Base-by-base conservation (phyloP, 306 rosid species). In the Cajanus cajan region DNA sequence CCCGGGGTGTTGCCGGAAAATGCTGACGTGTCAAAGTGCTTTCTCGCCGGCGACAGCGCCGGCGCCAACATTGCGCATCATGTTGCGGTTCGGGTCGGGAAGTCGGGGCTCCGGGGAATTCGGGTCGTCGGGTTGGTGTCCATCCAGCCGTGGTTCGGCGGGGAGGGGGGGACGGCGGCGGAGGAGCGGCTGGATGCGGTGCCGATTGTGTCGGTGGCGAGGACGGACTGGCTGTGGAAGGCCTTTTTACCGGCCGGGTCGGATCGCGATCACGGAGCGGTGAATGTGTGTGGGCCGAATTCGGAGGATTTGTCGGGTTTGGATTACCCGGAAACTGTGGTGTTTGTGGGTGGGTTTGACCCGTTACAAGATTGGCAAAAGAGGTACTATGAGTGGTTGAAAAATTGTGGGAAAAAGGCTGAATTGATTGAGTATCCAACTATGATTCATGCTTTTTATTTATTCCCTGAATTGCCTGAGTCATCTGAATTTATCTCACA, bases 101-200 rank as follows among this genome's bases (percentile, higher is more conserved):
- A 73, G 36, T 34, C 67, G 68, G 18, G 28, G 18, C 44, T 86
- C 7, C 59, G 5, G 36, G 1, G 1, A 0, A 15, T 81, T 1
- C 82, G 68, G 40, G 5, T 86, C 0, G n/a, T 74, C n/a, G 97
- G 98, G 8, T 11, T 90, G 66, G 0, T 94, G 0, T 67, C 93
- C 5, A 90, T 94, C 6, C 96, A 90, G 24, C 97, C 98, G 0
- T 94, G 85, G 52, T 94, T 94, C 73, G 97, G 97, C 0, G 98
- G 97, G 6, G 92, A 86, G 71, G 95, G 89, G 68, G 63, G 92
- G 37, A 90, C 92, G 0, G 90, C 78, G 6, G 69, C 98, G 0
- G 98, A 94, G 85, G 11, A 68, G 25, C 79, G 82, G 2, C 86
- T 92, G 22, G 51, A 54, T 0, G 88, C 61, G 2, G n/a, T n/a